Conservation (phyloP, 495 filamentous ascomycete species). For the Terfezia boudieri region DNA sequence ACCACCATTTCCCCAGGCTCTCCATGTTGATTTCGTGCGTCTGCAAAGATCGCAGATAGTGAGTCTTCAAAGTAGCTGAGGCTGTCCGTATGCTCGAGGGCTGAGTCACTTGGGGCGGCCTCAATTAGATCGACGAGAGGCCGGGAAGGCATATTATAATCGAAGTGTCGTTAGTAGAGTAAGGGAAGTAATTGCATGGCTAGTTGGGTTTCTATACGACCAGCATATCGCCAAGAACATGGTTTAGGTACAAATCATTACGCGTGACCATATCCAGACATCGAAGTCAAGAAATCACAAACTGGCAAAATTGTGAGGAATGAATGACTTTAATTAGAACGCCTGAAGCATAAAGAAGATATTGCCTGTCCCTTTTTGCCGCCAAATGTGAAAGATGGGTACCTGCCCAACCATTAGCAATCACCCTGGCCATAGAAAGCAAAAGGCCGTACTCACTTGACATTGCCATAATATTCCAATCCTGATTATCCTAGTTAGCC, state of each 20-base stretch:
- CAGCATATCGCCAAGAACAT: no score
- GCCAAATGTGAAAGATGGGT: constrained; percentile 68
- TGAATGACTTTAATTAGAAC: no score
- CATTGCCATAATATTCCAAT: constrained; percentile 35
- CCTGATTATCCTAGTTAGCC: not conserved
- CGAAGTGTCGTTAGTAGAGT: not conserved
- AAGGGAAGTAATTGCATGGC: no score
- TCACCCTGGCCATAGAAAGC: not conserved
- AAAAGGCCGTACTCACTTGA: constrained; percentile 23
- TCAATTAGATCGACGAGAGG: not conserved
- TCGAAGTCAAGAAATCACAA: no score
- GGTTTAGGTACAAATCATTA: no score
- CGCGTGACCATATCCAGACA: no score
- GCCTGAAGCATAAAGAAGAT: constrained; percentile 50
- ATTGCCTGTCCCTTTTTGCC: constrained; percentile 70
- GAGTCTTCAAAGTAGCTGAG: constrained; percentile 20
- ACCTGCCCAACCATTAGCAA: constrained; percentile 19
- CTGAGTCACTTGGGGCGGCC: not conserved
- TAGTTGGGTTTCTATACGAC: no score
- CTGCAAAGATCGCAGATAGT: constrained; percentile 50
- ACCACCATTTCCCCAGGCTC: constrained; percentile 41
- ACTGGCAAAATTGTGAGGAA: no score
- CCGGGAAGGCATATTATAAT: not conserved
- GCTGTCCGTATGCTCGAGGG: not conserved
- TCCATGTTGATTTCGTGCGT: constrained; percentile 54